Base-by-base conservation (phyloP, 1,139 yeast genomes). In the Saccharomyces hybrid region DNA sequence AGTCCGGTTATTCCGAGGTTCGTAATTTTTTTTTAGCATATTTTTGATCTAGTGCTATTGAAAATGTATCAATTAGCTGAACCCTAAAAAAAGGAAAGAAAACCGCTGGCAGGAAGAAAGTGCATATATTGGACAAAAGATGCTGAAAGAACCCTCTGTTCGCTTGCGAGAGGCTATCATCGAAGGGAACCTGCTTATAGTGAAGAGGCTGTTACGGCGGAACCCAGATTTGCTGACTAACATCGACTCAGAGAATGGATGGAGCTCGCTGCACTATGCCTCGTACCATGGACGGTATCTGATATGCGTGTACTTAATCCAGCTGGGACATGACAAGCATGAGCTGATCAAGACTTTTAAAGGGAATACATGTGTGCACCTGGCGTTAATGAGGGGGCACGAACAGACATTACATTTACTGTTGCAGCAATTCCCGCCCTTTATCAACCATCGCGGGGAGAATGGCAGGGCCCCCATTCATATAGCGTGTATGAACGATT, bases 261-360 rank as follows among this genome's bases (percentile, higher is more conserved):
- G 97, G 97, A 78, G 88, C 47, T 87, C 89, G 52, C 75, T 93
- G 50, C 98, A 93, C 70, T 90, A 89, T 70, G 93, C 97, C 0
- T 83, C 95, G 7, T 86, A 72, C 65, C 74, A 87, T 62, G 97
- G 97, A 32, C 81, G 87, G 61, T 88, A 87, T 65, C 78, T 88
- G 56, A 79, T 89, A 5, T 86, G 96, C 66, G 89, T 84, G 54
- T 79, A 80, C 56, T 69, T 81, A 50, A 74, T 81, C 29, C 75
- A 74, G 47, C 65, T 75, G 52, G 82, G 83, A 5, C 83, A 79
- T 59, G 85, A 79, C 60, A 68, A 68, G 46, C 66, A 68, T 31
- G 83, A 79, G 59, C 71, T 77, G 5, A 72, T 78, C 8, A 70
- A 77, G 52, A 83, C 89, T 11, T 90, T 88, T 65, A 81, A 83